Percentiles rank a stretch among this genome's conserved stretches.
Conservation (phyloP, 139 green algal species). For the Haematococcus sp. region DNA sequence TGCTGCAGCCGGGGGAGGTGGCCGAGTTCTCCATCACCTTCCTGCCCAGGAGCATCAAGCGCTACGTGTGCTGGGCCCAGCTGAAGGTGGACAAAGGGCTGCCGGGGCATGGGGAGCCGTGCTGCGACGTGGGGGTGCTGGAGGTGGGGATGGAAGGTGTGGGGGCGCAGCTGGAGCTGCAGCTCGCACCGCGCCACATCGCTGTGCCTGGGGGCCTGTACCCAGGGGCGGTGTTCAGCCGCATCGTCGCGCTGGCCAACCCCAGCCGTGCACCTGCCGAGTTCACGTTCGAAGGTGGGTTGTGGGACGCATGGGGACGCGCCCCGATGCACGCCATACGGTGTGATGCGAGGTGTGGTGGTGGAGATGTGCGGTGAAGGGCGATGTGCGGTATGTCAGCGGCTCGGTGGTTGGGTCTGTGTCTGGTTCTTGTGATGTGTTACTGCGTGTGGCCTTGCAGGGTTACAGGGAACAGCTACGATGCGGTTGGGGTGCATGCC, state of each 20-base stretch:
- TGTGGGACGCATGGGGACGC: not conserved
- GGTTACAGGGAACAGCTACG: too few relatives aligned
- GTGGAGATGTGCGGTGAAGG: too few relatives aligned
- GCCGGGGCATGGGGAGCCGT: not conserved
- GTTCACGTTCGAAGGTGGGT: slow-evolving; percentile 17
- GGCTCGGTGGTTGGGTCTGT: too few relatives aligned
- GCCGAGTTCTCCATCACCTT: slow-evolving; percentile 44
- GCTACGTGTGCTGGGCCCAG: slow-evolving; percentile 33
- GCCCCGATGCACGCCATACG: too few relatives aligned
- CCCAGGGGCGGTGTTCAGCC: not conserved
- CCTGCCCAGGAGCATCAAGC: slow-evolving; percentile 17
- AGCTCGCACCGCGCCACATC: slow-evolving; percentile 18
- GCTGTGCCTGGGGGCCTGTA: slow-evolving; percentile 29
- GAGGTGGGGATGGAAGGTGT: slow-evolving; percentile 50
- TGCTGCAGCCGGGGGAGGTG: slow-evolving; percentile 39
- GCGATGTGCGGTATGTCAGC: too few relatives aligned
- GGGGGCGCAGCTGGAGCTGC: slow-evolving; percentile 19
- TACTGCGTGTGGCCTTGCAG: too few relatives aligned
- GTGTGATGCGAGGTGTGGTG: too few relatives aligned
- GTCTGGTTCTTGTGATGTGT: too few relatives aligned
- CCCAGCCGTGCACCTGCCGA: slow-evolving; percentile 20
- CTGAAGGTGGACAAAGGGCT: slow-evolving; percentile 30
- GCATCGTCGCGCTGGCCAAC: slow-evolving; percentile 30
- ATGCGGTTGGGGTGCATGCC: too few relatives aligned
- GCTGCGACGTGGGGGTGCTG: slow-evolving; percentile 33